These are phyloP conservation scores for Ulvella scutata DNA, from an alignment of 139 green algal species.

Conservation along the genomic window DNA sequence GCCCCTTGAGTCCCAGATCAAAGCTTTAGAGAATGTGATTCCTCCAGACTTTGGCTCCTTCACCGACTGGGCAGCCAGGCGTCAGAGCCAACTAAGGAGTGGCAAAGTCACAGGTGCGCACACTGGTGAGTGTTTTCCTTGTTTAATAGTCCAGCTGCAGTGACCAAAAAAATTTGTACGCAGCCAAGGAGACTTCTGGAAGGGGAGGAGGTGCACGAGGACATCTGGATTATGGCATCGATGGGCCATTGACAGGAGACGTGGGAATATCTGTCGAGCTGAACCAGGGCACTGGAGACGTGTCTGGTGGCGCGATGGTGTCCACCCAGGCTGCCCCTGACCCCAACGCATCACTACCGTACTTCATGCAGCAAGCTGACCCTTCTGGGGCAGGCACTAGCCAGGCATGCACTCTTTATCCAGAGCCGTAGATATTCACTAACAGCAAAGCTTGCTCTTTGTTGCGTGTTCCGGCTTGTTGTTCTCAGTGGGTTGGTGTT, in stretches of 20 bases:
- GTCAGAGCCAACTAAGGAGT: not conserved
- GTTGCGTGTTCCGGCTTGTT: too few species aligned
- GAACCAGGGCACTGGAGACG: not conserved
- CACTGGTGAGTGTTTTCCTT: not conserved
- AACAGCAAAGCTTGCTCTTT: too few species aligned
- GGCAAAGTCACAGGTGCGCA: not conserved
- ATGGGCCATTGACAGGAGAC: not conserved
- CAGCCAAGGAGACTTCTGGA: not conserved
- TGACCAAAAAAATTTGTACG: not conserved
- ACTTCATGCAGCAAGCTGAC: not conserved
- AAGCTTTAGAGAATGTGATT: not conserved
- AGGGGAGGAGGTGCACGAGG: not conserved
- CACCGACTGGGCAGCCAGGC: not conserved
- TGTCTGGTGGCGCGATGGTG: not conserved
- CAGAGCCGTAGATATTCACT: too few species aligned
- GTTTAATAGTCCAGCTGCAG: not conserved
- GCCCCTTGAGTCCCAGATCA: not conserved
- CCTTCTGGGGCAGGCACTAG: not conserved
- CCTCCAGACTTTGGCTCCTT: slow-evolving; percentile 2
- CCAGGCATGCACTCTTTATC: too few species aligned
- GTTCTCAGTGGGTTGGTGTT: too few species aligned
- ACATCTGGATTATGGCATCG: not conserved
- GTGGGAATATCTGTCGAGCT: not conserved
- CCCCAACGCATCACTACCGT: not conserved
- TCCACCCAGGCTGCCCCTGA: not conserved